Evolutionary conservation across 2,329 filamentous ascomycete species (phyloP).

Genomic region (Pseudocercospora fijiensis): DNA sequence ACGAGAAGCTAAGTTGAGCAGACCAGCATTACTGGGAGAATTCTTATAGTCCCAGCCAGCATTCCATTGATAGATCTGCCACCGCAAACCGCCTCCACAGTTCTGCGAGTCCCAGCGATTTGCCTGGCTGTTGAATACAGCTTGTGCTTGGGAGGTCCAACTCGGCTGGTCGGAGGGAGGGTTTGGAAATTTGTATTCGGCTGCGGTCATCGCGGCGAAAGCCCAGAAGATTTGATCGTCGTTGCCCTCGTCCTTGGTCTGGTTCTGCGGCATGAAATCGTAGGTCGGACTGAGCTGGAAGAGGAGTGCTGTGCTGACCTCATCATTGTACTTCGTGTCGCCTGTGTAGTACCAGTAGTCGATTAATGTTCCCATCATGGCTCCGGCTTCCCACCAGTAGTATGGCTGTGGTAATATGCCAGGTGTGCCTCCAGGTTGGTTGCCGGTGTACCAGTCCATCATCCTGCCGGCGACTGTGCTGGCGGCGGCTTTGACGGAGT

Average conservation of each 20-base stretch:
- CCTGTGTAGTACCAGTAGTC: conserved; percentile 71
- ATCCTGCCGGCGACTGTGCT: conserved; percentile 46
- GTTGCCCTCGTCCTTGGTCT: conserved; percentile 44
- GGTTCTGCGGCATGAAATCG: conserved; percentile 42
- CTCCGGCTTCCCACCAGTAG: conserved; percentile 70
- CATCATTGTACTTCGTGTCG: conserved; percentile 61
- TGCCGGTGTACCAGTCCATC: conserved; percentile 55
- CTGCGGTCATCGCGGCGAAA: conserved; percentile 53
- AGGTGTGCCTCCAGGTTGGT: conserved; percentile 51
- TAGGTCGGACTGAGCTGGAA: conserved; percentile 56
- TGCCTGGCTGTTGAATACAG: conserved; percentile 43
- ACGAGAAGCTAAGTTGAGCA: conserved; percentile 51
- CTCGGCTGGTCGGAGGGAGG: conserved; percentile 43
- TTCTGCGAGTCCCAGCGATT: conserved; percentile 40
- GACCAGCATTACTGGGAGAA: conserved; percentile 52
- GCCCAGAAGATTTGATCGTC: conserved; percentile 62
- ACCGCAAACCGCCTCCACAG: conserved; percentile 43
- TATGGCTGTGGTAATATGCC: conserved; percentile 62
- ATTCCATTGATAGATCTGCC: conserved; percentile 48
- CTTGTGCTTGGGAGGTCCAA: conserved; percentile 48
- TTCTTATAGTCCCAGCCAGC: conserved; percentile 59
- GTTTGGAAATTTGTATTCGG: conserved; percentile 51
- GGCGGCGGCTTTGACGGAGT: conserved; percentile 48
- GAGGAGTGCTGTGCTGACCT: conserved; percentile 58
- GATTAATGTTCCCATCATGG: conserved; percentile 64